Evolutionary conservation across 768 basidiomycete species (phyloP).

Genomic region (Filobasidium wieringae): DNA sequence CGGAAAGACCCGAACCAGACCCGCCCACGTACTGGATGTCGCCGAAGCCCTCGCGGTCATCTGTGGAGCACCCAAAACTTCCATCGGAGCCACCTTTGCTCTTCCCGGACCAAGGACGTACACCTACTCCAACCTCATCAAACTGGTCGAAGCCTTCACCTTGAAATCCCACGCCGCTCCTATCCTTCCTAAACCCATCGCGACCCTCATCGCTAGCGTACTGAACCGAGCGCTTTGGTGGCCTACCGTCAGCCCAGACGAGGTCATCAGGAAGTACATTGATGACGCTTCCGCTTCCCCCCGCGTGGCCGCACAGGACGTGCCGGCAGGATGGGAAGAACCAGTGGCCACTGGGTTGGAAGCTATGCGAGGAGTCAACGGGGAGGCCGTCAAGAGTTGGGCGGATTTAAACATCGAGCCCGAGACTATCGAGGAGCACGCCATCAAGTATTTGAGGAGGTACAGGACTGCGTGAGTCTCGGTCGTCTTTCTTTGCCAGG

Average conservation of each 20-base stretch:
- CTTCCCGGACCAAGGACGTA: slow-evolving; percentile 83
- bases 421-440: slow-evolving; percentile 72
- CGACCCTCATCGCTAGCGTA: slow-evolving; percentile 51
- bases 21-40: slow-evolving; percentile 88
- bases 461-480: slow-evolving; percentile 73
- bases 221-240: slow-evolving; percentile 69
- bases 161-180: slow-evolving; percentile 64
- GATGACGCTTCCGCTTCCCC: slow-evolving; percentile 52
- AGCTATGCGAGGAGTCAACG: slow-evolving; percentile 37
- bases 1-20: slow-evolving; percentile 72
- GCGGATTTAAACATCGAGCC: slow-evolving; percentile 67
- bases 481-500: not conserved
- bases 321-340: slow-evolving; percentile 24
- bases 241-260: slow-evolving; percentile 82
- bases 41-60: slow-evolving; percentile 80
- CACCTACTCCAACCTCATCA: slow-evolving; percentile 51
- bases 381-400: slow-evolving; percentile 57
- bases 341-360: slow-evolving; percentile 4
- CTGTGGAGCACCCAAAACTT: slow-evolving; percentile 49
- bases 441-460: slow-evolving; percentile 77
- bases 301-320: slow-evolving; percentile 3
- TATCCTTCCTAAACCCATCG: slow-evolving; percentile 61
- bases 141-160: slow-evolving; percentile 65
- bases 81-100: slow-evolving; percentile 50
- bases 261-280: slow-evolving; percentile 74